Percentiles rank a stretch among this genome's conserved stretches.
These are phyloP conservation scores for Ustilago trichophora DNA, from an alignment of 1,284 basidiomycete genomes.

Conservation along the genomic window DNA sequence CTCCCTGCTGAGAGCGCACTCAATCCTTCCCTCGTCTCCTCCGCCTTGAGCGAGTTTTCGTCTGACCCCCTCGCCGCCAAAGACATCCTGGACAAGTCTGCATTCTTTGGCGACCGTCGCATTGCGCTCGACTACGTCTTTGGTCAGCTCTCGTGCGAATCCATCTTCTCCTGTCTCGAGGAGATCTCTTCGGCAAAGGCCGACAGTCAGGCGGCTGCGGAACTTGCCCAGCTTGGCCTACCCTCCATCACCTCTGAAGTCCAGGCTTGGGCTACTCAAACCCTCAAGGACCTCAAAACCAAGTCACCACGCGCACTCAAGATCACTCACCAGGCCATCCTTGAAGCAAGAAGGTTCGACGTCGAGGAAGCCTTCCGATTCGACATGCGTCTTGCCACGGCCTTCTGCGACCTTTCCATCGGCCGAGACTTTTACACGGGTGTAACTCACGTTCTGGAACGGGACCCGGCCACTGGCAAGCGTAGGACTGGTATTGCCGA, in stretches of 20 bases:
- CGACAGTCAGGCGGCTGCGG: constrained; percentile 43
- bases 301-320: constrained; percentile 62
- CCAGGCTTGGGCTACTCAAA: constrained; percentile 49
- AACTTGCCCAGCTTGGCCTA: constrained; percentile 42
- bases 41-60: constrained; percentile 52
- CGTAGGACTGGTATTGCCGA: constrained; percentile 49
- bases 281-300: constrained; percentile 49
- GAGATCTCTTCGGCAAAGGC: constrained; percentile 31
- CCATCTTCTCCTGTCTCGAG: constrained; percentile 49
- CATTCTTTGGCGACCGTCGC: constrained; percentile 57
- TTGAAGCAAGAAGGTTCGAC: constrained; percentile 47
- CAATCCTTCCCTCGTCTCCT: constrained; percentile 38
- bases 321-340: constrained; percentile 55
- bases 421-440: constrained; percentile 67
- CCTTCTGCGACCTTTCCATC: constrained; percentile 63
- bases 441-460: constrained; percentile 56
- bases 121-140: constrained; percentile 62
- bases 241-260: constrained; percentile 31
- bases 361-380: constrained; percentile 56
- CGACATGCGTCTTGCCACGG: constrained; percentile 63
- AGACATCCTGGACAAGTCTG: constrained; percentile 40
- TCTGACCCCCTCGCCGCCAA: constrained; percentile 48
- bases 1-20: constrained; percentile 46
- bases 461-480: constrained; percentile 62
- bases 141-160: constrained; percentile 55